These are phyloP conservation scores for Stephania yunnanensis DNA, from an alignment of 164 flowering plant genomes.

Conservation along the genomic window DNA sequence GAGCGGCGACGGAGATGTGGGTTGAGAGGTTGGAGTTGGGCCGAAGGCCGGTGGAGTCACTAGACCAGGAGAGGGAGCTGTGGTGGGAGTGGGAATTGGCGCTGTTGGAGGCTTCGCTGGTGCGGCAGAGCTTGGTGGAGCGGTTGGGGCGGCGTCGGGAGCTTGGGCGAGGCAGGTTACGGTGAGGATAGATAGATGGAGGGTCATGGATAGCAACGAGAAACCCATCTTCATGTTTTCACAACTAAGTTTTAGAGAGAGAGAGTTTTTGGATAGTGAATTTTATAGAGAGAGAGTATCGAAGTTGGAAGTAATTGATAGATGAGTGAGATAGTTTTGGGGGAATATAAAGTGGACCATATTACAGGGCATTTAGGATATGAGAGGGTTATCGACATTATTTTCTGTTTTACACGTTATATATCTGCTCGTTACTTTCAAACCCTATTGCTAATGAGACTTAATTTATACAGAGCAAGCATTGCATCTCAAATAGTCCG, in stretches of 20 bases:
- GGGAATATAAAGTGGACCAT: conserved; percentile 49
- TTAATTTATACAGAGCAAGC: conserved; percentile 49
- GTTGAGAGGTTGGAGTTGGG: background rate
- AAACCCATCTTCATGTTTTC: background rate
- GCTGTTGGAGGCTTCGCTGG: conserved; percentile 3
- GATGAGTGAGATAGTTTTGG: background rate
- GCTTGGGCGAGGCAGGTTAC: conserved; percentile 16
- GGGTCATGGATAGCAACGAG: background rate
- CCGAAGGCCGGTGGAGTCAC: background rate
- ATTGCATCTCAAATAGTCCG: conserved; percentile 82
- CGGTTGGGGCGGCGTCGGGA: conserved; percentile 7
- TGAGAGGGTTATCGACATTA: conserved; percentile 40
- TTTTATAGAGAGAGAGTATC: background rate
- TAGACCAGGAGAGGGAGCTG: background rate
- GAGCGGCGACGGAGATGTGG: background rate
- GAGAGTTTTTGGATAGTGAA: no score
- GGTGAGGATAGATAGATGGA: conserved; percentile 3
- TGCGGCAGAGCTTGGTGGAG: background rate
- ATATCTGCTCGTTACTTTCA: background rate
- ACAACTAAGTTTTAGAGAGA: no score
- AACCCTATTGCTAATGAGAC: background rate
- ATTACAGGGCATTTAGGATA: conserved; percentile 95
- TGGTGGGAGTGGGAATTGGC: background rate
- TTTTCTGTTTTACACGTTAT: background rate
- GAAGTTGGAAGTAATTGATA: background rate